Conservation (phyloP, 176 grass and related monocot genomes). For the Rhipidocladum racemiflorum region DNA sequence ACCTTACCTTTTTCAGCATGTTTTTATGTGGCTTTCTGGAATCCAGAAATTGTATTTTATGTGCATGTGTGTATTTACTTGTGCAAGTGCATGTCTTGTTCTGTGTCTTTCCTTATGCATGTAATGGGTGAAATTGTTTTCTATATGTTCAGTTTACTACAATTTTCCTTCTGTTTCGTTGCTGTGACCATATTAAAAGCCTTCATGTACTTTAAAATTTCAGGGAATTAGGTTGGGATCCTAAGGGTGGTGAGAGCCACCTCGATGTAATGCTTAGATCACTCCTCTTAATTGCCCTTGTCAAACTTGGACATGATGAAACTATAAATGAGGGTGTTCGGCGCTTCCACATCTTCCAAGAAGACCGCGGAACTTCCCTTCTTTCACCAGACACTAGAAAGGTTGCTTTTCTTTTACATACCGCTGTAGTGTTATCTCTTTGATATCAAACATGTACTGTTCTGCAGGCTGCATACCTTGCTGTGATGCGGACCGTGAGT, state of each 20-base stretch:
- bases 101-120: background rate
- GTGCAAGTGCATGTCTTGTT: background rate
- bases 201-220: slow-evolving; percentile 24
- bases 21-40: background rate
- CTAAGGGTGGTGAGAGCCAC: slow-evolving; percentile 72
- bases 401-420: slow-evolving; percentile 43
- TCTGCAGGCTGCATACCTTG: slow-evolving; percentile 80
- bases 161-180: background rate
- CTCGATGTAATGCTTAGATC: slow-evolving; percentile 80
- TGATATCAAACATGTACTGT: slow-evolving; percentile 24
- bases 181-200: slow-evolving; percentile 12
- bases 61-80: background rate
- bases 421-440: background rate
- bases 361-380: slow-evolving; percentile 55
- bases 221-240: slow-evolving; percentile 90
- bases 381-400: slow-evolving; percentile 78
- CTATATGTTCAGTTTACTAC: background rate
- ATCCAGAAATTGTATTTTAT: background rate
- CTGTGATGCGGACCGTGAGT: slow-evolving; percentile 64
- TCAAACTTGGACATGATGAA: slow-evolving; percentile 56
- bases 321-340: slow-evolving; percentile 69
- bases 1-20: slow-evolving; percentile 20
- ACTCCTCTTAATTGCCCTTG: slow-evolving; percentile 66
- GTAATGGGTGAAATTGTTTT: background rate
- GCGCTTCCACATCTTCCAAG: slow-evolving; percentile 59